Conservation (phyloP, 352 stramenopile genomes). For the Thraustochytrium striatum region DNA sequence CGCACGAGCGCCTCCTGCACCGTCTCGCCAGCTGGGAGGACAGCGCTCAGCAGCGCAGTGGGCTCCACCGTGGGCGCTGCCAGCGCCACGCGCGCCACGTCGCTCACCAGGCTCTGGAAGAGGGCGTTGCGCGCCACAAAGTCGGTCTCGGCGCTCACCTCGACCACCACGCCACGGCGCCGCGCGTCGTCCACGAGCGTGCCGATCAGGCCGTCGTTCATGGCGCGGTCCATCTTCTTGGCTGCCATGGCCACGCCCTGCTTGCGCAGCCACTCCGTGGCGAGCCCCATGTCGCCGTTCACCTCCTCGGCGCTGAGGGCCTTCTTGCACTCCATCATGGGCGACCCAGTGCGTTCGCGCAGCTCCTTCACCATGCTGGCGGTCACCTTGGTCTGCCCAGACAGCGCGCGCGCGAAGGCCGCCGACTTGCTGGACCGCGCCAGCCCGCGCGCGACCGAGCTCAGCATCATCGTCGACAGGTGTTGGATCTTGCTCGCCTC, state of each 20-base stretch:
- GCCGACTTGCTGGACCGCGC: too few species aligned
- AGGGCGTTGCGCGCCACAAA: constrained; percentile 55
- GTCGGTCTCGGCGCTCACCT: constrained; percentile 54
- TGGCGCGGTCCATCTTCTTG: constrained; percentile 52
- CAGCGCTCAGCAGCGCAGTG: neutral
- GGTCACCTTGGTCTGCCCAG: constrained; percentile 48
- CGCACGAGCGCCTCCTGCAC: constrained; percentile 29
- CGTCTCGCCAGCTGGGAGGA: neutral
- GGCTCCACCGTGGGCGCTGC: neutral
- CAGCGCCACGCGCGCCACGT: neutral
- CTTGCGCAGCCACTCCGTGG: constrained; percentile 69
- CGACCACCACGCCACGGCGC: neutral
- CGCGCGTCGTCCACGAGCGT: constrained; percentile 8
- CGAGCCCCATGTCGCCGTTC: constrained; percentile 60
- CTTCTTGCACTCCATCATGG: constrained; percentile 77
- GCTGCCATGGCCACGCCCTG: constrained; percentile 59
- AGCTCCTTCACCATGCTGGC: constrained; percentile 65
- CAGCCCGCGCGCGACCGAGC: too few species aligned
- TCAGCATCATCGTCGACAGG: too few species aligned
- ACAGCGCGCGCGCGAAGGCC: too few species aligned
- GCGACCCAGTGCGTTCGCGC: constrained; percentile 62
- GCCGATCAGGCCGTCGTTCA: constrained; percentile 50
- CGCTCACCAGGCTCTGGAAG: constrained; percentile 52
- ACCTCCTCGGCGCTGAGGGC: constrained; percentile 61
- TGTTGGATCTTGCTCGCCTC: too few species aligned